Evolutionary conservation across 2,329 filamentous ascomycete genomes (phyloP).

Genomic region (Colletotrichum gloeosporioides): DNA sequence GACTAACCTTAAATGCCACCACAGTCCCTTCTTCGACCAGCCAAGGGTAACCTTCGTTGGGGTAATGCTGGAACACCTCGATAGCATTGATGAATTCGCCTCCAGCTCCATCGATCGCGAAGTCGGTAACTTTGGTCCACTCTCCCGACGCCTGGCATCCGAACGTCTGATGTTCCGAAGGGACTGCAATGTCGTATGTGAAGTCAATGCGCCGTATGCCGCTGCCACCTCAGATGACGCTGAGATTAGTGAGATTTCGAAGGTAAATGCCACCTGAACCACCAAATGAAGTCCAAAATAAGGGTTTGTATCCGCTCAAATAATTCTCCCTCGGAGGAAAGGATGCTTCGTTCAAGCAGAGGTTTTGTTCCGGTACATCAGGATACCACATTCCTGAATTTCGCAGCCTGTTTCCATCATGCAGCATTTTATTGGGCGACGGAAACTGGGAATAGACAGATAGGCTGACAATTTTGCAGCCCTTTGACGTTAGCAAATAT

Average conservation of each 20-base stretch:
- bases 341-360: neutral
- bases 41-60: neutral
- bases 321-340: neutral
- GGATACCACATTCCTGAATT: neutral
- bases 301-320: neutral
- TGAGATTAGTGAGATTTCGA: neutral
- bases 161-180: neutral
- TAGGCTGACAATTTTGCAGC: neutral
- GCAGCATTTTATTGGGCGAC: neutral
- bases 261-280: neutral
- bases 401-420: neutral
- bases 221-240: neutral
- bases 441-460: neutral
- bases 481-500: neutral
- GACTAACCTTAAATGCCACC: neutral
- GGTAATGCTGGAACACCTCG: neutral
- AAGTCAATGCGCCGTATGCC: neutral
- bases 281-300: neutral
- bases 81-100: neutral
- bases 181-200: neutral
- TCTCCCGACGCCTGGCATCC: neutral
- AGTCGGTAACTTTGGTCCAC: neutral
- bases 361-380: neutral
- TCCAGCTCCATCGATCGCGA: neutral
- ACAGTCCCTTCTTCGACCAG: neutral